Percentiles rank a stretch among this genome's conserved stretches.
These are phyloP conservation scores for Actinidia polygama DNA, from an alignment of 179 eudicot species.

Conservation along the genomic window DNA sequence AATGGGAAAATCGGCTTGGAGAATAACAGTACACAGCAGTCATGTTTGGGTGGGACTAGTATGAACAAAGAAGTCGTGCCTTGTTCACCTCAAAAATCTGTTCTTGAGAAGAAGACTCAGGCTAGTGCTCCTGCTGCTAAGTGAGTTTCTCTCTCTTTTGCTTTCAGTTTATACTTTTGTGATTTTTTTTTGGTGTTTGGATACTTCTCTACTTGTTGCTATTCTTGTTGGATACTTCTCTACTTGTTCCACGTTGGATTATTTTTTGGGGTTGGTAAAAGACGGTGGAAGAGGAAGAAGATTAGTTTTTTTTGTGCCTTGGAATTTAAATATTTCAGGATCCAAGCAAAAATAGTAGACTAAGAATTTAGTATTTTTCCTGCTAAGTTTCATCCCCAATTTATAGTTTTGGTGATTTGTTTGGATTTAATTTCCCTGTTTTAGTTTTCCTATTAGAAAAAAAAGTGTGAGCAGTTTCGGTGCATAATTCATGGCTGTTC, in stretches of 20 bases:
- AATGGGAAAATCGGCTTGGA: constrained; percentile 32
- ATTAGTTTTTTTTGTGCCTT: background rate
- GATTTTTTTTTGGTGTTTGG: background rate
- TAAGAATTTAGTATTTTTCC: too few relatives aligned
- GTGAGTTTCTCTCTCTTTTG: constrained; percentile 36
- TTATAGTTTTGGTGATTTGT: too few relatives aligned
- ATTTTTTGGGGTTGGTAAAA: background rate
- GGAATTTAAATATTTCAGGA: background rate
- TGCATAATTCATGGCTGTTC: background rate
- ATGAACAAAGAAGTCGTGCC: constrained; percentile 26
- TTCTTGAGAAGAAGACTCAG: constrained; percentile 46
- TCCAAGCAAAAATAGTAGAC: background rate
- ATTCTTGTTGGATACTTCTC: background rate
- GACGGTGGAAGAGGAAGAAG: background rate
- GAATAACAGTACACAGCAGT: constrained; percentile 29
- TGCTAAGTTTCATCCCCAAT: too few relatives aligned
- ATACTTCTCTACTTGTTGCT: background rate
- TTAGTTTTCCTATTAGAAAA: background rate
- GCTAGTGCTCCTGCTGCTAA: constrained; percentile 59
- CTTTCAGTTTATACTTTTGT: background rate
- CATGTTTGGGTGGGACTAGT: constrained; percentile 26
- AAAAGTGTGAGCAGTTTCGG: background rate
- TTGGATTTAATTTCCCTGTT: background rate
- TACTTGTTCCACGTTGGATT: background rate
- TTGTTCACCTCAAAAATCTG: constrained; percentile 44